Conservation (phyloP, 768 basidiomycete genomes). For the Mycena venus region DNA sequence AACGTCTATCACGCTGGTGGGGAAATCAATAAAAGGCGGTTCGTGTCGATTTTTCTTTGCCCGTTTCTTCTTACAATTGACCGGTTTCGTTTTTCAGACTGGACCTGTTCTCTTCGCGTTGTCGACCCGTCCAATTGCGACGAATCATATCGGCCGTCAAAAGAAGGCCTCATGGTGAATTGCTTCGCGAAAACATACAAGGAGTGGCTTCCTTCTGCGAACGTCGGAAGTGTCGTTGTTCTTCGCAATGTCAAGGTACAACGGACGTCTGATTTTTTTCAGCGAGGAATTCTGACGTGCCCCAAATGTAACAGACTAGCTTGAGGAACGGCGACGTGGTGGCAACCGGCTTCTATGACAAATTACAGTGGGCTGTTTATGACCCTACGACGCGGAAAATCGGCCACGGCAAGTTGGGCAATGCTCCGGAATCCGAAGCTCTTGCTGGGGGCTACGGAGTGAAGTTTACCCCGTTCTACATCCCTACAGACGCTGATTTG, state of each 20-base stretch:
- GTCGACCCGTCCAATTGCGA: constrained; percentile 66
- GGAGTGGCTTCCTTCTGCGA: constrained; percentile 66
- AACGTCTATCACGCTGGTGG: background rate
- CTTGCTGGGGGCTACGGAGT: constrained; percentile 54
- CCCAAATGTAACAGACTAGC: background rate
- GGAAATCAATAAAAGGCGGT: constrained; percentile 38
- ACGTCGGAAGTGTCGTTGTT: constrained; percentile 65
- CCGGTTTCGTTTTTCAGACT: constrained; percentile 57
- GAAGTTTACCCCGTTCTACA: constrained; percentile 59
- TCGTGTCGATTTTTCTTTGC: background rate
- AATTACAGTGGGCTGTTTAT: constrained; percentile 69
- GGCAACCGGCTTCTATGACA: constrained; percentile 58
- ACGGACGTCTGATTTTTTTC: background rate
- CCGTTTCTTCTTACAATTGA: background rate
- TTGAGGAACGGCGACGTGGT: constrained; percentile 43
- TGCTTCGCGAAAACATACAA: constrained; percentile 64
- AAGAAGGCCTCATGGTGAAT: constrained; percentile 53
- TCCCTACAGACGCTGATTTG: constrained; percentile 54
- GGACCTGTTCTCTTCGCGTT: constrained; percentile 57
- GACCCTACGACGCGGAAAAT: constrained; percentile 52
- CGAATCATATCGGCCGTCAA: constrained; percentile 32
- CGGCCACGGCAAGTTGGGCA: constrained; percentile 52
- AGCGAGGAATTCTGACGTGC: background rate
- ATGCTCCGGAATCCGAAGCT: constrained; percentile 52
- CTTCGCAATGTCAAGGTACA: constrained; percentile 64